Conservation (phyloP, 192 early-diverging fungal species). For the Haplosporangium gracile region DNA sequence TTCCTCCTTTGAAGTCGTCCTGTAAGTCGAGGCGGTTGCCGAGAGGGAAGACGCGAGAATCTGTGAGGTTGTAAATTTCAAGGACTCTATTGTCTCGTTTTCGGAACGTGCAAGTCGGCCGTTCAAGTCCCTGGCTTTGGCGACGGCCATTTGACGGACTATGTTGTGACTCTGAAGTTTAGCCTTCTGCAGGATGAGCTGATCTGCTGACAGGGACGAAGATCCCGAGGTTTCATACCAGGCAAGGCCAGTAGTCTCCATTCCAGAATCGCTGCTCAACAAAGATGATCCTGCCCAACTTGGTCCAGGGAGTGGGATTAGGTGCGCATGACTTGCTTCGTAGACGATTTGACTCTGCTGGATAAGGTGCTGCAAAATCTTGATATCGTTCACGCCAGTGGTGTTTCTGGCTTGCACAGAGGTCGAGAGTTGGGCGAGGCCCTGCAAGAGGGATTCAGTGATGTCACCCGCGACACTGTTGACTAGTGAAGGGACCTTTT, state of each 20-base stretch:
- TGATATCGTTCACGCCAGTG: slow-evolving; percentile 10
- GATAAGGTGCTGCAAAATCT: background rate
- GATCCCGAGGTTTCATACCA: slow-evolving; percentile 12
- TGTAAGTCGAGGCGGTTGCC: background rate
- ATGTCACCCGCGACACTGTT: slow-evolving; percentile 1
- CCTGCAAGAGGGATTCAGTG: slow-evolving; percentile 5
- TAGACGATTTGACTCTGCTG: background rate
- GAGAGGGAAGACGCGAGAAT: background rate
- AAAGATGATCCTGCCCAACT: background rate
- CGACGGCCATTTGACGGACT: background rate
- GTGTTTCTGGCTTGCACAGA: background rate
- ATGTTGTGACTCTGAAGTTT: background rate
- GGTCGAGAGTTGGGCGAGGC: slow-evolving; percentile 13
- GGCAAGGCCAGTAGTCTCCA: background rate
- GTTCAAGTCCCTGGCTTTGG: slow-evolving; percentile 4
- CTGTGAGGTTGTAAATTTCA: background rate
- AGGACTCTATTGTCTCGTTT: background rate
- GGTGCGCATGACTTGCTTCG: background rate
- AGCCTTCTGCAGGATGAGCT: slow-evolving; percentile 6
- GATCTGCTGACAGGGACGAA: slow-evolving; percentile 8
- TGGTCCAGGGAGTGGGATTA: background rate
- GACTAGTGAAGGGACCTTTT: slow-evolving; percentile 6
- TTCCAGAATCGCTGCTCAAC: background rate
- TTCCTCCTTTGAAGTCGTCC: background rate
- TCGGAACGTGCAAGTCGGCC: background rate